These are phyloP conservation scores for Durusdinium trenchii DNA, from an alignment of 73 alveolate genomes.

Conservation along the genomic window DNA sequence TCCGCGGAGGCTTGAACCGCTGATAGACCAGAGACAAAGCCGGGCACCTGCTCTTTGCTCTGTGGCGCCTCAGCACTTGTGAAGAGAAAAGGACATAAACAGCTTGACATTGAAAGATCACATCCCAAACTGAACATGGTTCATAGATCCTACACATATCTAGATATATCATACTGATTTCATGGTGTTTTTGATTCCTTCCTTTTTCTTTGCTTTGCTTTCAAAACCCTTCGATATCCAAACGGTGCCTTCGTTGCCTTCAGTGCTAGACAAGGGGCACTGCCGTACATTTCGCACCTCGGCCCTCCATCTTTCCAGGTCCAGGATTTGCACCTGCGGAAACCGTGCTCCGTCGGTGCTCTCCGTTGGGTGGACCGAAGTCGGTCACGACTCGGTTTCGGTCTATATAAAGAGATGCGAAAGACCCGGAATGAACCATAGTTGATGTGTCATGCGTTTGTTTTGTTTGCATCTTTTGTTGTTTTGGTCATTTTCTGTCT, in stretches of 20 bases:
- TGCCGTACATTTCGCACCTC: constrained; percentile 73
- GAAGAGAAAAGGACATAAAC: not conserved
- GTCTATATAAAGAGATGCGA: no score
- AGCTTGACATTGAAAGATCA: not conserved
- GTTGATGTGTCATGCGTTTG: no score
- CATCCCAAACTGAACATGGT: not conserved
- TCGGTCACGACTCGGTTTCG: no score
- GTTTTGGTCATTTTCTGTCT: not conserved
- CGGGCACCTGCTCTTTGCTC: constrained; percentile 43
- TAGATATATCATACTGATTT: not conserved
- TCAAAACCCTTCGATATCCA: not conserved
- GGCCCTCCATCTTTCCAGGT: constrained; percentile 94
- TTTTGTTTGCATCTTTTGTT: not conserved
- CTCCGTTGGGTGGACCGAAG: no score
- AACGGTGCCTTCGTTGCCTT: not conserved
- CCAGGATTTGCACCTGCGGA: constrained; percentile 67
- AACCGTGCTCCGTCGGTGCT: not conserved
- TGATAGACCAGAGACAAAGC: constrained; percentile 66
- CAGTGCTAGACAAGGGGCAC: not conserved
- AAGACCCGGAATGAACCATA: no score
- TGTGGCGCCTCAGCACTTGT: constrained; percentile 13
- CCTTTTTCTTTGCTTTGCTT: not conserved
- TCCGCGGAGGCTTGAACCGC: constrained; percentile 57
- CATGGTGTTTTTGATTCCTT: not conserved
- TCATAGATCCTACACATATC: not conserved